A percentile compares a stretch with the other conserved stretches of the same genome.
phyloP scores from a whole-genome alignment of 768 basidiomycete species.

The Lactifluus pinguis region DNA sequence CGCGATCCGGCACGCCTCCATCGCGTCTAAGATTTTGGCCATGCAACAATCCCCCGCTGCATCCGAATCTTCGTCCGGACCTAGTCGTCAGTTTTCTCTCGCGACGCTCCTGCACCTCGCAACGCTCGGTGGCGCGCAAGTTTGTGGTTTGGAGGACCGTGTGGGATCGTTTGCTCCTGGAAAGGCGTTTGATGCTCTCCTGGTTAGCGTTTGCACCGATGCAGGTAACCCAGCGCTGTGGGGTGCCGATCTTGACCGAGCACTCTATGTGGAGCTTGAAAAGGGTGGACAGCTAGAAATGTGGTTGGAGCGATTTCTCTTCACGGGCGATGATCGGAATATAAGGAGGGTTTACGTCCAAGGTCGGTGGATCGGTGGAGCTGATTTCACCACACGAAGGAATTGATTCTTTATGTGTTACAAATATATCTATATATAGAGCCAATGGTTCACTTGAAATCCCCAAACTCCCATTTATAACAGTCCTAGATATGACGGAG shows the following conservation, averaged over 20 bases:
- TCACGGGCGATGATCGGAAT: conserved; percentile 82
- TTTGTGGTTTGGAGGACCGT: conserved; percentile 59
- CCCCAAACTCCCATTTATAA: conserved; percentile 66
- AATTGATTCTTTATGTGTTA: neutral
- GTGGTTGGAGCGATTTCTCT: conserved; percentile 76
- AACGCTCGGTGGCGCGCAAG: conserved; percentile 81
- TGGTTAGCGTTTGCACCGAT: conserved; percentile 50
- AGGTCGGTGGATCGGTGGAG: conserved; percentile 70
- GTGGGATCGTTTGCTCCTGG: conserved; percentile 73
- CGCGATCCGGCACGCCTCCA: conserved; percentile 64
- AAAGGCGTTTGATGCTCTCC: conserved; percentile 85
- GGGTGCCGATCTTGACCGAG: conserved; percentile 34
- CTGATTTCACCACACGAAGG: conserved; percentile 22
- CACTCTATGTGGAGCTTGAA: conserved; percentile 17
- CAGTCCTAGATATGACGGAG: conserved; percentile 45
- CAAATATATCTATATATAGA: neutral
- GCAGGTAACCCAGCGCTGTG: conserved; percentile 51
- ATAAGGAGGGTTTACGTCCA: conserved; percentile 77
- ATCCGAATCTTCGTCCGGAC: conserved; percentile 21
- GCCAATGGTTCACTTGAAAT: conserved; percentile 28
- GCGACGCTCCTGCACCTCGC: conserved; percentile 81
- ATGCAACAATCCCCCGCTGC: conserved; percentile 30
- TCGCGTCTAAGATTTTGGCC: conserved; percentile 69
- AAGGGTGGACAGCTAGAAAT: conserved; percentile 37
- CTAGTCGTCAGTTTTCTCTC: conserved; percentile 53